These are phyloP conservation scores for Coemansia sp. DNA, from an alignment of 192 early-diverging fungal species.

Conservation along the genomic window DNA sequence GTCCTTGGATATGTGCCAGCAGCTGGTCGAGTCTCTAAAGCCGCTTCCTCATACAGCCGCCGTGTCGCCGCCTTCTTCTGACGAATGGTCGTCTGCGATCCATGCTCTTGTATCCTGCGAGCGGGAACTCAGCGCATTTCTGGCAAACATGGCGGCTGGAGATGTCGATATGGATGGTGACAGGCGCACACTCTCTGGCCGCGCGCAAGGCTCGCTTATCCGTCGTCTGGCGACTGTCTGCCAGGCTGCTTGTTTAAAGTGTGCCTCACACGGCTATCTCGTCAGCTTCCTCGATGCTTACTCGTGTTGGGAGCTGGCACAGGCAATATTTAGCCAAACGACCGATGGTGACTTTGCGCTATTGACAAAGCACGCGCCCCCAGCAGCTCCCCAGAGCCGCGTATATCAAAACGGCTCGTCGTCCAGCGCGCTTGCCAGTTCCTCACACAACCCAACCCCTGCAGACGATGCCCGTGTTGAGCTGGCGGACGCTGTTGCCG, in stretches of 20 bases:
- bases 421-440: not conserved
- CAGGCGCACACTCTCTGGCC: not conserved
- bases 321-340: conserved; percentile 36
- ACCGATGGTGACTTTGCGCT: conserved; percentile 49
- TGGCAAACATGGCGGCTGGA: conserved; percentile 5
- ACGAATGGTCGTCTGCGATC: conserved; percentile 18
- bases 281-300: conserved; percentile 28
- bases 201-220: conserved; percentile 25
- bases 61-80: not conserved
- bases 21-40: conserved; percentile 16
- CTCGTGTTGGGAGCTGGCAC: conserved; percentile 43
- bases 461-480: not conserved
- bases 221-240: conserved; percentile 15
- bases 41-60: not conserved
- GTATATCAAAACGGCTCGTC: not conserved
- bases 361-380: conserved; percentile 15
- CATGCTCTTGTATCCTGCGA: conserved; percentile 29
- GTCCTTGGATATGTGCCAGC: conserved; percentile 42
- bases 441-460: not conserved
- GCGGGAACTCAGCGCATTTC: conserved; percentile 15
- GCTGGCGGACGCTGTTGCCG: no score
- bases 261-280: conserved; percentile 22
- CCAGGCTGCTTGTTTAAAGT: conserved; percentile 27
- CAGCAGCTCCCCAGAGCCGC: not conserved
- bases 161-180: not conserved